phyloP scores from a whole-genome alignment of 176 grass and related monocot genomes.

The Zoysia pacifica region DNA sequence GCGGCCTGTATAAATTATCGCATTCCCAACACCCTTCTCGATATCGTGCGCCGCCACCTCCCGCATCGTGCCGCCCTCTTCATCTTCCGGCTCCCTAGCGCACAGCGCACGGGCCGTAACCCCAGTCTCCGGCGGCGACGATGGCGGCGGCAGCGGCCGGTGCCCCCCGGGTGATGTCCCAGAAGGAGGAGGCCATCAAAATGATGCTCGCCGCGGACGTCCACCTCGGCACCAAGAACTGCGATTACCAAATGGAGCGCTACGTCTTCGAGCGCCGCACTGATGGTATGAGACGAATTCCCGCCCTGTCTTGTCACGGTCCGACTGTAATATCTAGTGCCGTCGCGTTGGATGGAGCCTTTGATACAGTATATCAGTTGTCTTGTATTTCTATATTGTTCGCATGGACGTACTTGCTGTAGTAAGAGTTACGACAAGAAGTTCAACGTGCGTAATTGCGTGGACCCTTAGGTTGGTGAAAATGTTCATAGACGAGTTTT shows the following conservation, averaged over 20 bases:
- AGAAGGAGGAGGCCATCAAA: constrained; percentile 39
- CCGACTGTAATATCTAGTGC: no score
- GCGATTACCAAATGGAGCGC: constrained; percentile 47
- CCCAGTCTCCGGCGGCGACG: constrained; percentile 17
- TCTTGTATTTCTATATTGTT: no score
- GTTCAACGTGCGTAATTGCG: no score
- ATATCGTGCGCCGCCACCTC: constrained; percentile 29
- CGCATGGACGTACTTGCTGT: no score
- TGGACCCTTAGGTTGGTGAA: no score
- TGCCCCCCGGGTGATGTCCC: constrained; percentile 27
- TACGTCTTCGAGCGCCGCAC: constrained; percentile 44
- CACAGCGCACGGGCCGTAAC: constrained; percentile 22
- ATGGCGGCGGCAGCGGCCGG: constrained; percentile 12
- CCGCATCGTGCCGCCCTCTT: constrained; percentile 2
- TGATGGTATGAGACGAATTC: constrained; percentile 17
- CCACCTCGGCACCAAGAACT: constrained; percentile 49
- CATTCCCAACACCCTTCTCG: neutral
- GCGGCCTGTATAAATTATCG: constrained; percentile 50
- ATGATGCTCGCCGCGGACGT: constrained; percentile 49
- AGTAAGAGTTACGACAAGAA: no score
- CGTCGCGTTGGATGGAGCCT: no score
- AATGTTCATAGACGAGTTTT: no score
- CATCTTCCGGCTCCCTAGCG: constrained; percentile 19
- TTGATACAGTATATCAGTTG: no score
- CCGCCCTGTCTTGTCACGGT: no score